Evolutionary conservation across 306 rosid genomes (phyloP).

Genomic region (Dicorynia guianensis): DNA sequence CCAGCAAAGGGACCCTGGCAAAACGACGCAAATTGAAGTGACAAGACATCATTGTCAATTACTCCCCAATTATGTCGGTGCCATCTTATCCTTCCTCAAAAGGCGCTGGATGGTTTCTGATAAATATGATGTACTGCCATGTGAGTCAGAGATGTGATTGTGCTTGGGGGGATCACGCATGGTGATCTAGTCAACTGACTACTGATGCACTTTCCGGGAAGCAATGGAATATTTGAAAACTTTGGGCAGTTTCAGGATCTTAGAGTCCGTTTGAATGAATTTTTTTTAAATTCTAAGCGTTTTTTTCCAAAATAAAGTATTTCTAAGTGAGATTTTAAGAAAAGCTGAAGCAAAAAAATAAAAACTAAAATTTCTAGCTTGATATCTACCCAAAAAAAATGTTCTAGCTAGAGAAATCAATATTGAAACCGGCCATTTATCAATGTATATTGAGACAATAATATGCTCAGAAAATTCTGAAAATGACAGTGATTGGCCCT

Average conservation of each 20-base stretch:
- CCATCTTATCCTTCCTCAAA: conserved; percentile 51
- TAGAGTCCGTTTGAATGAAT: conserved; percentile 51
- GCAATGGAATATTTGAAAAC: conserved; percentile 23
- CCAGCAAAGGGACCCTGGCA: conserved; percentile 39
- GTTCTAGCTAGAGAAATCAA: no score
- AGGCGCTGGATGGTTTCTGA: conserved; percentile 48
- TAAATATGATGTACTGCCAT: conserved; percentile 7
- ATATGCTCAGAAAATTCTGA: no score
- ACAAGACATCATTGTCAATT: conserved; percentile 40
- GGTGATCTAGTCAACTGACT: conserved; percentile 54
- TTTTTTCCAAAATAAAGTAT: no score
- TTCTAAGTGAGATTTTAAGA: no score
- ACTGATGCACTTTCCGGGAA: conserved; percentile 45
- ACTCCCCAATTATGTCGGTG: conserved; percentile 46
- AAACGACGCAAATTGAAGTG: conserved; percentile 43
- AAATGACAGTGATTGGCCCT: no score
- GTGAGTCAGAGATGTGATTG: conserved; percentile 50
- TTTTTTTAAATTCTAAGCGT: no score
- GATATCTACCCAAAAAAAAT: no score
- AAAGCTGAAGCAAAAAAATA: no score
- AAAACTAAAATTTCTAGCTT: no score
- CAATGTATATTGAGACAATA: no score
- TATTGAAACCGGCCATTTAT: no score
- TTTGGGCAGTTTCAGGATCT: not conserved
- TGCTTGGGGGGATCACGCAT: conserved; percentile 39